Percentiles rank a stretch among this genome's conserved stretches.
These are phyloP conservation scores for Starmerella bombi DNA, from an alignment of 805 yeast species.

Conservation along the genomic window DNA sequence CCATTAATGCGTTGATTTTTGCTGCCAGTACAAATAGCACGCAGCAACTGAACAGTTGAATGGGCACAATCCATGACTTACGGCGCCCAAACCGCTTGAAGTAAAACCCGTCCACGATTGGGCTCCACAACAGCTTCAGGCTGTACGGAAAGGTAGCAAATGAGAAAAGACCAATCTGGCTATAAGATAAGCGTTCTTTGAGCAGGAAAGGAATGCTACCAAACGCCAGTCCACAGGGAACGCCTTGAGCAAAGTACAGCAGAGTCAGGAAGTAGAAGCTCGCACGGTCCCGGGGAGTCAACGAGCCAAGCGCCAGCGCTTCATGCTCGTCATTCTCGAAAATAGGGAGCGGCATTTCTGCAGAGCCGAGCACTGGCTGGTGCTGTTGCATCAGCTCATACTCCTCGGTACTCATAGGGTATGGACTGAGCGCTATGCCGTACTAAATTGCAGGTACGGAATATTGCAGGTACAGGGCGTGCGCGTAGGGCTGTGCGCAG, in stretches of 20 bases:
- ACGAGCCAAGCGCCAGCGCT: constrained; percentile 21
- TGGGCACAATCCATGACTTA: constrained; percentile 88
- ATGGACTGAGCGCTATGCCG: no score
- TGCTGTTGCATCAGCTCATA: constrained; percentile 12
- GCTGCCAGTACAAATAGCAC: constrained; percentile 55
- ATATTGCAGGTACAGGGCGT: no score
- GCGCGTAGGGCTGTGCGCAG: no score
- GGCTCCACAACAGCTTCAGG: constrained; percentile 85
- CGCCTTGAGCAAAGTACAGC: constrained; percentile 81
- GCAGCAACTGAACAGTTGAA: constrained; percentile 66
- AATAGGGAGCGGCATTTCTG: constrained; percentile 4
- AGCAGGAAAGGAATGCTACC: constrained; percentile 86
- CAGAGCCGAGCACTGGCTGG: constrained; percentile 6
- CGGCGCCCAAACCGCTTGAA: constrained; percentile 60
- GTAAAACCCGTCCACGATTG: constrained; percentile 82
- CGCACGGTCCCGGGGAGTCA: constrained; percentile 42
- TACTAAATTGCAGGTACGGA: no score
- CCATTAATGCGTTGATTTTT: constrained; percentile 39
- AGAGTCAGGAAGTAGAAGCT: constrained; percentile 62
- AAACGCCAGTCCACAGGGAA: constrained; percentile 90
- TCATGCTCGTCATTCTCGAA: constrained; percentile 2
- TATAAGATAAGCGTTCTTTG: constrained; percentile 67
- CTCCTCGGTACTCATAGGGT: constrained; percentile 1
- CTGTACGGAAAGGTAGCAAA: constrained; percentile 93
- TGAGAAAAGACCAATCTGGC: constrained; percentile 82